Percentiles rank a stretch among this genome's conserved stretches.
These are phyloP conservation scores for Fusarium piperis DNA, from an alignment of 2,329 filamentous ascomycete species.

Conservation along the genomic window DNA sequence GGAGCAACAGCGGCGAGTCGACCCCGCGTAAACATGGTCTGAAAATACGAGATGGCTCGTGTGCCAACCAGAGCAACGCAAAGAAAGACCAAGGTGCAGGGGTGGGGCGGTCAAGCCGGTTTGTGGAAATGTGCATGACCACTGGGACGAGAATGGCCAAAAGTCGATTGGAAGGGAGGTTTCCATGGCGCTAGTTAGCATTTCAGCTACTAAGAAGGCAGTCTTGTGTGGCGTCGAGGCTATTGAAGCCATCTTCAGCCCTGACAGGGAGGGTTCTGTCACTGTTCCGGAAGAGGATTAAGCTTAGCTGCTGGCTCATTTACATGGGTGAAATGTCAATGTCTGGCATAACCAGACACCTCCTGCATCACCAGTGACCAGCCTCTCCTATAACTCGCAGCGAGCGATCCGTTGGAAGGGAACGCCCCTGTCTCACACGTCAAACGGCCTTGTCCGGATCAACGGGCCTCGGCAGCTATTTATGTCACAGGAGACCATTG, in stretches of 20 bases:
- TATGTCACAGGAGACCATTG: background rate
- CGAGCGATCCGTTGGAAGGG: background rate
- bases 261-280: background rate
- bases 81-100: too few species aligned
- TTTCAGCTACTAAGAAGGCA: background rate
- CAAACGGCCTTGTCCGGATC: background rate
- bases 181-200: slow-evolving; percentile 3
- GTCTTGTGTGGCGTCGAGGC: slow-evolving; percentile 8
- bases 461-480: slow-evolving; percentile 20
- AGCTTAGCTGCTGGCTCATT: slow-evolving; percentile 4
- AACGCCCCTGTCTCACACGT: background rate
- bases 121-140: background rate
- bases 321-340: background rate
- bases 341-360: background rate
- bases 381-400: background rate
- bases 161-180: background rate
- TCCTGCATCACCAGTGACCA: background rate
- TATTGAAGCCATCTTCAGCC: slow-evolving; percentile 18
- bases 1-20: background rate
- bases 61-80: background rate
- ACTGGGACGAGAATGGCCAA: slow-evolving; percentile 5
- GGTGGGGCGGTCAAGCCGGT: background rate
- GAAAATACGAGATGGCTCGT: background rate
- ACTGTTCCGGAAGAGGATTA: background rate
- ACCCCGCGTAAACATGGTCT: background rate